Evolutionary conservation across 192 early-diverging fungal genomes (phyloP), one percentile per base, ranked within the genome.

Genomic region (Jimgerdemannia lactiflua): DNA sequence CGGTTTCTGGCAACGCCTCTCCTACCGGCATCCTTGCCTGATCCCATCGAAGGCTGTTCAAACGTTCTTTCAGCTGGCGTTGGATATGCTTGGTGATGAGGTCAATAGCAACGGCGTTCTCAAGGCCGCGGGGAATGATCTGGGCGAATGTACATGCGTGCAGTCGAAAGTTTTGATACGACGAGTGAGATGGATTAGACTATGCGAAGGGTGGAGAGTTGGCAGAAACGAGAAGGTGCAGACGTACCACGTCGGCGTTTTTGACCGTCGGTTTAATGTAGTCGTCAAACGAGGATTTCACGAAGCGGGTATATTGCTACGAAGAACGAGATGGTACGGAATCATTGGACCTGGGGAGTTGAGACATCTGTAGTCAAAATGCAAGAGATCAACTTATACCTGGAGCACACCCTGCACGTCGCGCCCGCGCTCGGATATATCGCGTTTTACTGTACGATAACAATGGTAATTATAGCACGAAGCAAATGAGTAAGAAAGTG

Each of bases 241-340:
- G 14, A 78, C 75, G 65, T 86, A 91, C 91, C 65, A 95, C 86
- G 81, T 99, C 97, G 39, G 97, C 96, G 75, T 93, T 93, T 80
- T 92, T 94, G 86, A 95, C 94, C 11, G 96, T 99, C 11, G 96
- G 95, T 43, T 92, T 88, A 70, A 99, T 94, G 74, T 92, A 92
- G 49, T 94, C 92, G 77, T 99, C 97, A 83, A 90, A 97, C 3
- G 96, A 89, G 0, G 96, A 95, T 80, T 99, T 99, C 71, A 99
- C 97, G 76, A 96, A 99, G 75, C 90, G 87, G 68, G 88, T 82
- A 83, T 99, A 99, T 87, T 97, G 96, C 80, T 86, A 71, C 59
- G 20, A 44, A n/a, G 1, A 67, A 43, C 39, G 6, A 18, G 40
- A 68, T 68, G 29, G 40, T 9, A 14, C 0, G 0, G 1, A 68